Evolutionary conservation across 208 protist species (phyloP).

Genomic region (Trypanosomatidae sp.): DNA sequence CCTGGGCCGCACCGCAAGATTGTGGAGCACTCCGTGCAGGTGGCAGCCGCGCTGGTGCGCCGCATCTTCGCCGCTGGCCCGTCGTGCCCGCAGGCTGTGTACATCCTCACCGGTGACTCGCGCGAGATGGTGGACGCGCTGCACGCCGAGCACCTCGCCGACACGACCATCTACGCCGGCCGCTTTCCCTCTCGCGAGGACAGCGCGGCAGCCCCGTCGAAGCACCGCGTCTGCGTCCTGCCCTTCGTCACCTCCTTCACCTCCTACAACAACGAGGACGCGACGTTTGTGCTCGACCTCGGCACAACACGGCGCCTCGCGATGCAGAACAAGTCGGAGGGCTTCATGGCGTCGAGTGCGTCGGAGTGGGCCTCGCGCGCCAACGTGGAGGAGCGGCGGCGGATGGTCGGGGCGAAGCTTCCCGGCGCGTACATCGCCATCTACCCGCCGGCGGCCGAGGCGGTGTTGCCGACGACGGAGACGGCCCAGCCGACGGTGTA

Average conservation of each 20-base stretch:
- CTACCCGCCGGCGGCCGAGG: constrained; percentile 57
- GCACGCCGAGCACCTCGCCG: constrained; percentile 34
- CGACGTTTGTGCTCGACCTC: constrained; percentile 81
- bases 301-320: constrained; percentile 62
- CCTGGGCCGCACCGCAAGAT: constrained; percentile 59
- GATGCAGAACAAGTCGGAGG: constrained; percentile 63
- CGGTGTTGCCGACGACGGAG: constrained; percentile 40
- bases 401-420: constrained; percentile 29
- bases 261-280: constrained; percentile 46
- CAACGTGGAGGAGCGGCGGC: constrained; percentile 63
- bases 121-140: constrained; percentile 55
- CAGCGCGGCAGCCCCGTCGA: constrained; percentile 13
- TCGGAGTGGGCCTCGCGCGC: constrained; percentile 74
- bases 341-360: constrained; percentile 60
- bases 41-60: constrained; percentile 52
- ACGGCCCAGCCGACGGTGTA: constrained; percentile 36
- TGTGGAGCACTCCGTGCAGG: constrained; percentile 53
- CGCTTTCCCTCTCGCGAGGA: constrained; percentile 39
- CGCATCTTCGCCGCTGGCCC: constrained; percentile 31
- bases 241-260: constrained; percentile 32
- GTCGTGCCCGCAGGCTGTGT: constrained; percentile 51
- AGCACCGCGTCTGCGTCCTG: constrained; percentile 69
- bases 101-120: constrained; percentile 68
- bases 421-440: constrained; percentile 76
- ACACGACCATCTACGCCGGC: constrained; percentile 61